phyloP scores from a whole-genome alignment of 75 land plant species.

The Pinus tabuliformis region DNA sequence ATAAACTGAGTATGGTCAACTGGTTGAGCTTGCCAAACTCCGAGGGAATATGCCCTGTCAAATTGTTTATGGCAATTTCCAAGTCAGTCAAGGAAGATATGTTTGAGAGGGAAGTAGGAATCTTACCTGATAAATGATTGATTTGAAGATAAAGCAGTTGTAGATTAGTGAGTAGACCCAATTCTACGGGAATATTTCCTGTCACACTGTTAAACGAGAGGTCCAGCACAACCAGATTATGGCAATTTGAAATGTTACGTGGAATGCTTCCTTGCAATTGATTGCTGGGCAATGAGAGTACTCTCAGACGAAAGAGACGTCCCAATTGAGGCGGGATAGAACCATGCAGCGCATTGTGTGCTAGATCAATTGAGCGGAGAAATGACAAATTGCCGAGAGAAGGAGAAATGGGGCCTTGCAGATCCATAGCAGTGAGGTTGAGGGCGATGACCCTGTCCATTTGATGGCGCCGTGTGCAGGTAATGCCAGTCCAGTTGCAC shows the following conservation, averaged over 20 bases:
- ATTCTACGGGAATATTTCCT: constrained; percentile 10
- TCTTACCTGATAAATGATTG: constrained; percentile 26
- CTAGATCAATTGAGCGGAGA: background rate
- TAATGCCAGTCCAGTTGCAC: too few species aligned
- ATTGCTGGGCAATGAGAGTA: background rate
- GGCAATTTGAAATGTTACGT: background rate
- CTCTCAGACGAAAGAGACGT: background rate
- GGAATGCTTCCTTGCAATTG: background rate
- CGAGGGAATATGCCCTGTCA: constrained; percentile 31
- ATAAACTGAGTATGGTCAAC: too few species aligned
- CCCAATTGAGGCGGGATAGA: background rate
- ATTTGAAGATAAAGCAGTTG: background rate
- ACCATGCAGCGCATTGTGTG: background rate
- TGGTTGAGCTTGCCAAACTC: constrained; percentile 3
- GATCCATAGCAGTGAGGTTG: background rate
- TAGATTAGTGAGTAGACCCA: constrained; percentile 8
- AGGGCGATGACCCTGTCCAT: background rate
- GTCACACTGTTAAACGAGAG: background rate
- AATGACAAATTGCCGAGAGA: background rate
- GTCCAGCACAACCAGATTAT: background rate
- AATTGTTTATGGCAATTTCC: constrained; percentile 24
- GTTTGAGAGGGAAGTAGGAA: constrained; percentile 21
- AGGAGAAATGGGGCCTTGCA: background rate
- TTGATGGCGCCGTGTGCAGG: background rate
- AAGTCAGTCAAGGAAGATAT: constrained; percentile 24